phyloP scores from a whole-genome alignment of 2,329 filamentous ascomycete species.

The Fusarium mundagurra region DNA sequence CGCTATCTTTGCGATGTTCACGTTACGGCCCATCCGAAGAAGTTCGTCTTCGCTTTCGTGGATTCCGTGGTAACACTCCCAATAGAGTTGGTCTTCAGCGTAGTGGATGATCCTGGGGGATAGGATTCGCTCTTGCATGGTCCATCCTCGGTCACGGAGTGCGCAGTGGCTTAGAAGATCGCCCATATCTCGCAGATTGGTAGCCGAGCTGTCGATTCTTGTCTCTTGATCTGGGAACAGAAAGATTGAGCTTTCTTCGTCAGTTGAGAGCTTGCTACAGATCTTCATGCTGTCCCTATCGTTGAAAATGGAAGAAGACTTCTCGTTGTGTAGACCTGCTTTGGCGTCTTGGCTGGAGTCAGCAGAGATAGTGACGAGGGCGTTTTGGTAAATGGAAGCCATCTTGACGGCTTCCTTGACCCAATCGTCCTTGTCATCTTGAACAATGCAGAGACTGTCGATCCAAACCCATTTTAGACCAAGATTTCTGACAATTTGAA shows the following conservation, averaged over 20 bases:
- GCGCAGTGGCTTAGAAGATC: background rate
- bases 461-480: background rate
- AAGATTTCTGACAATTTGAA: background rate
- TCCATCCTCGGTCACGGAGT: background rate
- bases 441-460: constrained; percentile 3
- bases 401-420: constrained; percentile 4
- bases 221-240: background rate
- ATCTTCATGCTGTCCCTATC: background rate
- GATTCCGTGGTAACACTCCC: background rate
- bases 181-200: background rate
- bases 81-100: constrained; percentile 1
- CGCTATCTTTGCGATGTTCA: background rate
- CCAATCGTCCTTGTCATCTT: background rate
- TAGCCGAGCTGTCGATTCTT: background rate
- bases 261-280: background rate
- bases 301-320: background rate
- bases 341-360: background rate
- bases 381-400: constrained; percentile 3
- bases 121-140: background rate
- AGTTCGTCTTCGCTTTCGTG: background rate
- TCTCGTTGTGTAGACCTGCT: background rate
- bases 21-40: background rate
- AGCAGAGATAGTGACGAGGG: background rate
- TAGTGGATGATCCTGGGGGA: background rate
- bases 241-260: background rate